Conservation (phyloP, 805 yeast species). For the Candida nitratophila region DNA sequence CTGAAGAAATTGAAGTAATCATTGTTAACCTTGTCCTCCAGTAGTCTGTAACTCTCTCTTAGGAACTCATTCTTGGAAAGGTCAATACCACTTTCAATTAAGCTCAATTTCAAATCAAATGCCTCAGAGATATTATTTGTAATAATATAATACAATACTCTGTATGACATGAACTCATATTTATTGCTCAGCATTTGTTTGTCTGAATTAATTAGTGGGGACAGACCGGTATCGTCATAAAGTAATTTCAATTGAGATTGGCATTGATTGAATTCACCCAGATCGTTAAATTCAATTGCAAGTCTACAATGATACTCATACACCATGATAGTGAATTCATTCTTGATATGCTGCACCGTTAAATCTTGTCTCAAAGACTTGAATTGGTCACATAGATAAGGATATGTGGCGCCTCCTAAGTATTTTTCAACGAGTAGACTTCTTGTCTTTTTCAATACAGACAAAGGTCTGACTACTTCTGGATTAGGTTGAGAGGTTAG, state of each 20-base stretch:
- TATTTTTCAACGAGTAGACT: constrained; percentile 48
- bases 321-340: constrained; percentile 66
- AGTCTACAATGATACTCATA: constrained; percentile 83
- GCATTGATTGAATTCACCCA: constrained; percentile 95
- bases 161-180: constrained; percentile 65
- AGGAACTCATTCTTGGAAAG: constrained; percentile 16
- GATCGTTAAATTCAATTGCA: constrained; percentile 76
- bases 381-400: constrained; percentile 81
- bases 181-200: constrained; percentile 21
- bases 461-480: constrained; percentile 66
- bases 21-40: constrained; percentile 26
- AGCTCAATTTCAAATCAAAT: constrained; percentile 30
- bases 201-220: constrained; percentile 16
- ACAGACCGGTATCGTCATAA: constrained; percentile 36
- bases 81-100: constrained; percentile 7
- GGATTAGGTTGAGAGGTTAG: constrained; percentile 93
- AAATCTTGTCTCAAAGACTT: constrained; percentile 90
- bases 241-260: constrained; percentile 70
- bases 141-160: constrained; percentile 66
- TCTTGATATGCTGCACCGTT: constrained; percentile 82
- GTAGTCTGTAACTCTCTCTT: constrained; percentile 28
- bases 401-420: constrained; percentile 47
- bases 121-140: constrained; percentile 61
- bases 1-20: constrained; percentile 51
- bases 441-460: constrained; percentile 52